These are phyloP conservation scores for Nigrospora oryzae DNA, from an alignment of 2,329 filamentous ascomycete genomes.

Conservation along the genomic window DNA sequence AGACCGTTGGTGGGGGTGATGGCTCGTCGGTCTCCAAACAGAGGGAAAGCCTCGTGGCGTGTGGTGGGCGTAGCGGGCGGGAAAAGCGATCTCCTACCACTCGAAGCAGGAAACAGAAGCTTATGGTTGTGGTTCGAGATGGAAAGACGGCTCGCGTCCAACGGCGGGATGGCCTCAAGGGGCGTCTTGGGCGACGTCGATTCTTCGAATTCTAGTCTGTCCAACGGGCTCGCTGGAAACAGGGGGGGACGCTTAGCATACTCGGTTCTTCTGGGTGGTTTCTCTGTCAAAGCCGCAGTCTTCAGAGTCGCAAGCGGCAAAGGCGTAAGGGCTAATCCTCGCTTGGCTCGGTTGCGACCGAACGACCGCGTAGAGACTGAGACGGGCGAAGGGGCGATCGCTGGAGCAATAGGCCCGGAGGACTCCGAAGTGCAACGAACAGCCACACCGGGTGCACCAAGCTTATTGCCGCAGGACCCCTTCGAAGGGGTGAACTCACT, in stretches of 20 bases:
- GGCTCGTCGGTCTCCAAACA: constrained; percentile 50
- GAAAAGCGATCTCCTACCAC: constrained; percentile 29
- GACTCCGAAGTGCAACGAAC: constrained; percentile 12
- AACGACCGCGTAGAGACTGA: constrained; percentile 28
- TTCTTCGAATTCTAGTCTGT: constrained; percentile 41
- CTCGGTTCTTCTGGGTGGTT: constrained; percentile 26
- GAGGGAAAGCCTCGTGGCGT: constrained; percentile 46
- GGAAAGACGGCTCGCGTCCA: constrained; percentile 74
- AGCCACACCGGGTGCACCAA: constrained; percentile 9
- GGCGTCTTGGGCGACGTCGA: constrained; percentile 66
- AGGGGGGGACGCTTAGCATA: constrained; percentile 44
- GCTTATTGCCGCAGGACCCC: constrained; percentile 9
- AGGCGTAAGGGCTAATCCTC: constrained; percentile 22
- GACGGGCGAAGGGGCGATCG: constrained; percentile 17
- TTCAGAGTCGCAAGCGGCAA: constrained; percentile 20
- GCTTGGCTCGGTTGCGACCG: constrained; percentile 22
- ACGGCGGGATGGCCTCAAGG: constrained; percentile 62
- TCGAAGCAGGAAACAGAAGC: constrained; percentile 26
- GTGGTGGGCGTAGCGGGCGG: constrained; percentile 78
- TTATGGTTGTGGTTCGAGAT: constrained; percentile 56
- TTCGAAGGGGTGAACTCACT: constrained; percentile 34
- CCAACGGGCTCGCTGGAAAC: constrained; percentile 53
- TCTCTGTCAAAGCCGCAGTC: constrained; percentile 12
- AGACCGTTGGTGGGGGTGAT: constrained; percentile 64
- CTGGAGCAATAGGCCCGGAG: constrained; percentile 22